Base-by-base conservation (phyloP, 345 rosid genomes). In the Melaleuca alternifolia region DNA sequence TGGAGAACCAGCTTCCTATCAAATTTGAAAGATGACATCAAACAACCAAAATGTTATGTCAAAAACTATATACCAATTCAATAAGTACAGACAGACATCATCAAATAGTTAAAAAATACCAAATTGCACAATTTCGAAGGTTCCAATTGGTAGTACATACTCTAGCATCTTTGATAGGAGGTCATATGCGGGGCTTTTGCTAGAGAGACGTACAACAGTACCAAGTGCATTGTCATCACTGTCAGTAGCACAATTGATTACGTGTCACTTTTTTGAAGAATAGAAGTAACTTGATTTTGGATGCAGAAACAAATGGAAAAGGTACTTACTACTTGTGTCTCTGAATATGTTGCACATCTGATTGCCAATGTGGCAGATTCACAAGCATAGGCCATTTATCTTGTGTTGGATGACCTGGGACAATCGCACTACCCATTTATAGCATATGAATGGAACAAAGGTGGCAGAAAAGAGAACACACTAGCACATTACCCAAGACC, bases 321-420 rank as follows among this genome's bases (percentile, higher is more conserved):
- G 41, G 15, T 21, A 84, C 90, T 54, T 13, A 88, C 90, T 95
- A 94, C 91, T 94, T 97, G 91, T 83, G 98, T 52, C 89, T 92
- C 93, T 98, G 99, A 87, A 98, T 98, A 87, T 93, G 98, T 85
- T 92, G 97, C 71, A 53, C 0, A 90, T 98, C 98, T 1, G 88
- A 87, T 23, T 93, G 95, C 99, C 99, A 98, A 87, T 95, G 98
- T 2, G 98, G 98, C 85, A 98, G 99, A 90, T 90, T 91, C 71
- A 88, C 94, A 20, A 98, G 94, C 13, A 93, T 93, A 26, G 99
- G 98, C 99, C 99, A 98, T 93, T 98, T 98, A 50, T 98, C 99
- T 33, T 88, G 85, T 0, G 99, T 96, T 2, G 99, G 99, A 90
- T 96, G 99, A 65, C 99, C 90, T 88, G 83, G 33, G 20, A 65